A percentile compares a stretch with the other conserved stretches of the same genome.
These are phyloP conservation scores for Geosmithia morbida DNA, from an alignment of 2,329 filamentous ascomycete species.

Conservation along the genomic window DNA sequence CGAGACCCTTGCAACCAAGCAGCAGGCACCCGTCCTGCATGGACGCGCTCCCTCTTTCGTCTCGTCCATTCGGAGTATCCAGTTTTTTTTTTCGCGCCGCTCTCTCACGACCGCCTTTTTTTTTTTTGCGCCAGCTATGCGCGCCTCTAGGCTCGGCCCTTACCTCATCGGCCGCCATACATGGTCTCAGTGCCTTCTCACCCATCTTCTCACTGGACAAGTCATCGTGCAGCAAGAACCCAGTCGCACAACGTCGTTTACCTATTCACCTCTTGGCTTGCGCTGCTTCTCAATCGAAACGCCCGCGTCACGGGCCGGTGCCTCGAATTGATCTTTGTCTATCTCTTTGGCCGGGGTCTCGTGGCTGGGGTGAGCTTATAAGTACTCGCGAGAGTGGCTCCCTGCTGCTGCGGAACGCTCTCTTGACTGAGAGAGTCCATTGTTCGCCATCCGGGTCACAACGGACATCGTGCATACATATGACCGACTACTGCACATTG, in stretches of 20 bases:
- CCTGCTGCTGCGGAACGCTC: not conserved
- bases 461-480: not conserved
- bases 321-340: too few species aligned
- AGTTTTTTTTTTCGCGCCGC: too few species aligned
- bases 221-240: conserved; percentile 3
- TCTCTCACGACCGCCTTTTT: too few species aligned
- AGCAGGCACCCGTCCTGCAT: too few species aligned
- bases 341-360: too few species aligned
- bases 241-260: conserved; percentile 1
- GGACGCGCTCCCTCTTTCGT: too few species aligned
- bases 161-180: not conserved
- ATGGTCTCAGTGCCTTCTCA: too few species aligned
- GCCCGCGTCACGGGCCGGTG: too few species aligned
- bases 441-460: not conserved
- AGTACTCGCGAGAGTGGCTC: not conserved
- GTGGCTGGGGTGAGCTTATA: not conserved
- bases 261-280: not conserved
- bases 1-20: too few species aligned
- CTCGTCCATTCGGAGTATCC: too few species aligned
- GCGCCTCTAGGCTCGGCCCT: not conserved
- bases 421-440: too few species aligned
- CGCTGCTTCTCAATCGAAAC: too few species aligned
- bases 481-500: not conserved
- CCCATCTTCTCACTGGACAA: conserved; percentile 1
- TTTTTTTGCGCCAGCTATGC: not conserved